Base-by-base conservation (phyloP, 129 eudicot genomes). In the Chrysanthemum seticuspe region DNA sequence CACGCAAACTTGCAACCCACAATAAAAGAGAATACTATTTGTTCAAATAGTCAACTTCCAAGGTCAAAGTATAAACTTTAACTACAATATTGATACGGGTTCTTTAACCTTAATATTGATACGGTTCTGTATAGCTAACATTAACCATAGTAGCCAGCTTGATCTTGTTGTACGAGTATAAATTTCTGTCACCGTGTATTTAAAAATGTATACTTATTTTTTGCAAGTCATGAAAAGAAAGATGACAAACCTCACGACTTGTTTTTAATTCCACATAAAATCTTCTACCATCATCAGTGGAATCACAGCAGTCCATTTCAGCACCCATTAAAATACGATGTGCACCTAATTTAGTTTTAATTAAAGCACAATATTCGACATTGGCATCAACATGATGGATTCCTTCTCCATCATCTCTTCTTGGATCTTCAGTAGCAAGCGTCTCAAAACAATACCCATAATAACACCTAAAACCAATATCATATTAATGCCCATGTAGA, bases 281-380 rank as follows among this genome's bases (percentile, higher is more conserved):
- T 81, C 97, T 90, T 85, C 94, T 83, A 21, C 99, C 99, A 76
- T 95, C 97, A 75, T 95, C 99, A 21, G 96, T 95, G 72, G 94
- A 90, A 86, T 95, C 99, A 70, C 96, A 90, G 73, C 97, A 95
- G 78, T 95, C 99, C 97, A 95, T 95, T 83, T 95, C 99, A 80
- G 99, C 99, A 72, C 99, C 99, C 99, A 95, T 95, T 78, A 95
- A 77, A 65, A 95, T 85, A 29, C 99, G 87, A 56, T 95, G 99
- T 57, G 99, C 97, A 21, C 99, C 99, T 71, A 95, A 80, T 80
- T 95, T 95, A 56, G 99, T 95, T 77, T 90, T 95, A 73, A 95
- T 76, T 52, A 90, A 94, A 76, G 96, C 74, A 81, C 99, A 95
- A 71, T 78, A 95, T 79, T 95, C 99, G 79, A 85, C 91, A 76